Evolutionary conservation across 176 grass and related monocot genomes (phyloP), one percentile per base, ranked within the genome.

Genomic region (Oryza brachyantha): DNA sequence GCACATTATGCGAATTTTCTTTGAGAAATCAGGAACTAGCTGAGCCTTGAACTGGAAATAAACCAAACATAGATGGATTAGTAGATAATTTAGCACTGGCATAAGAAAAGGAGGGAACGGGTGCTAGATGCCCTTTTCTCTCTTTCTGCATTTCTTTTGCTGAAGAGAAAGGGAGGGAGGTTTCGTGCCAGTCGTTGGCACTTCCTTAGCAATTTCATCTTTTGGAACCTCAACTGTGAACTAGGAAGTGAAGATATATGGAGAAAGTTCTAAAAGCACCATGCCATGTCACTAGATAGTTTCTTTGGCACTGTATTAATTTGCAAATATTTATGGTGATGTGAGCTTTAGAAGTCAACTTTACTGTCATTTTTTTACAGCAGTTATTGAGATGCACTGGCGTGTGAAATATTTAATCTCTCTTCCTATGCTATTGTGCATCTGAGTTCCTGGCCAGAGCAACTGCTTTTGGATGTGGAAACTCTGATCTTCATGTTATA

Each of bases 241-340:
- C 59, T 61, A 39, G 72, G 27, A 83, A 74, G 26, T 76, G 45
- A 66, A 90, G 66, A 78, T 86, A 76, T 37, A 67, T 25, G 42
- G 40, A 17, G 66, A 86, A 90, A 79, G 66, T 41, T 77, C 59
- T 61, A n/a, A 83, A 86, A 86, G 88, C 35, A 63, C 60, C 68
- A 35, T 39, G 40, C 72, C 73, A 72, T 60, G 55, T 85, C 64
- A 70, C 42, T 61, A 65, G 61, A 89, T 89, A 37, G 36, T 81
- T 89, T 89, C 46, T 37, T 25, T 68, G 64, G 43, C 29, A 58
- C n/a, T 6, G 0, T 55, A 64, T 79, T 80, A 62, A 77, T 66
- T 26, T 77, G 59, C 83, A 72, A 46, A 79, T 78, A 87, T 83
- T 29, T 66, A 39, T 54, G 55, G 32, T 74, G 80, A 74, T 39